Percentiles rank a stretch among this genome's conserved stretches.
Evolutionary conservation across 2,329 filamentous ascomycete species (phyloP).

Genomic region (Aspergillus jensenii): DNA sequence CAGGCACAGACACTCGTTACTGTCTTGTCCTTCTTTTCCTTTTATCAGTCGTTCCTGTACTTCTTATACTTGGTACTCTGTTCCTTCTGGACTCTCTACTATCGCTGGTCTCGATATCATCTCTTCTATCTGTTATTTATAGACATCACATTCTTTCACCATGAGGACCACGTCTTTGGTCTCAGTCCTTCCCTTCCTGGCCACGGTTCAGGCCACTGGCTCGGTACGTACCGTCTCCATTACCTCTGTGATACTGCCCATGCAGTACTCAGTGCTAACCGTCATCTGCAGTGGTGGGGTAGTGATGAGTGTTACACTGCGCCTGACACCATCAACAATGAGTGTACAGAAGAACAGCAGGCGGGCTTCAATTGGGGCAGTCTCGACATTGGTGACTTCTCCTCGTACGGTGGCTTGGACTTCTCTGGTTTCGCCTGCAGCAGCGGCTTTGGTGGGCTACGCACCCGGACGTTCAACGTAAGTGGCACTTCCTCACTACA

Average conservation of each 20-base stretch:
- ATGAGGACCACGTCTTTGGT: slow-evolving; percentile 28
- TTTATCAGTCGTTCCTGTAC: neutral
- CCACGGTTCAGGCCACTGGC: slow-evolving; percentile 45
- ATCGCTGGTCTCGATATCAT: slow-evolving; percentile 13
- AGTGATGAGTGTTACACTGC: slow-evolving; percentile 59
- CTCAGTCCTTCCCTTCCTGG: slow-evolving; percentile 41
- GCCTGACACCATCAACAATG: slow-evolving; percentile 72
- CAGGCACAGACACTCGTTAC: slow-evolving; percentile 41
- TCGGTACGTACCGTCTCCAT: slow-evolving; percentile 39
- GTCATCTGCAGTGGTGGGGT: slow-evolving; percentile 45
- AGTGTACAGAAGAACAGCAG: slow-evolving; percentile 70
- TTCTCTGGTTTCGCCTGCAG: slow-evolving; percentile 73
- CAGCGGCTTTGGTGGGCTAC: slow-evolving; percentile 49
- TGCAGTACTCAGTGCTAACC: neutral
- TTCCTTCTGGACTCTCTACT: neutral
- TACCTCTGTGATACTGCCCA: neutral
- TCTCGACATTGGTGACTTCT: slow-evolving; percentile 62
- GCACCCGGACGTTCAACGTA: slow-evolving; percentile 12
- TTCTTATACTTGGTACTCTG: neutral
- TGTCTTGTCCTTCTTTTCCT: slow-evolving; percentile 25
- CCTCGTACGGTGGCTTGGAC: slow-evolving; percentile 67
- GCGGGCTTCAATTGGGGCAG: slow-evolving; percentile 71
- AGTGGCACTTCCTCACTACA: neutral
- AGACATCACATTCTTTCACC: slow-evolving; percentile 25
- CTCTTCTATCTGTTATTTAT: neutral